Conservation (phyloP, 179 eudicot species). For the Sideroxylon spinosum region DNA sequence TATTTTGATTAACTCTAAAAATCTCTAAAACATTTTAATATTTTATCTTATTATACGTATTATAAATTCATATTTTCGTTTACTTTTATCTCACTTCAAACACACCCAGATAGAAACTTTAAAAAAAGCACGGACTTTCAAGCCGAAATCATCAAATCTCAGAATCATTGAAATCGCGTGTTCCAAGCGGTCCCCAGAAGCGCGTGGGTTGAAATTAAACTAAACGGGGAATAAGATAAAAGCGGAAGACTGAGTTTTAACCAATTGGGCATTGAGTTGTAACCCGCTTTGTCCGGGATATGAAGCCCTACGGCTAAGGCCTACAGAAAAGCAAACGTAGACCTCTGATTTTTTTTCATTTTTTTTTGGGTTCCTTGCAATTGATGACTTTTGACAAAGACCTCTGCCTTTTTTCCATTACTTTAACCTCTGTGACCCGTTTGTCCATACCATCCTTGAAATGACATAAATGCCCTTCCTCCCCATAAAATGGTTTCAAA, state of each 20-base stretch:
- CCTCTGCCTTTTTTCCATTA: constrained; percentile 20
- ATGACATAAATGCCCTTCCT: background rate
- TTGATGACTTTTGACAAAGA: constrained; percentile 28
- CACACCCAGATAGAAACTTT: no score
- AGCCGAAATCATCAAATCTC: no score
- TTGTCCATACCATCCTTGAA: background rate
- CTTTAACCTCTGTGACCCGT: constrained; percentile 24
- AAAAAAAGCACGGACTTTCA: no score
- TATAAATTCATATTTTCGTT: no score
- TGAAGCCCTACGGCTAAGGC: background rate
- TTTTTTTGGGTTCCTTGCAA: constrained; percentile 26
- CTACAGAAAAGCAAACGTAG: background rate
- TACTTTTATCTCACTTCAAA: no score
- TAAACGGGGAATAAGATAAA: background rate
- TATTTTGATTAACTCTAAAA: no score
- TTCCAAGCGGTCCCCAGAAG: background rate
- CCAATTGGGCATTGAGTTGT: constrained; percentile 33
- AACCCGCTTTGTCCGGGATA: constrained; percentile 62
- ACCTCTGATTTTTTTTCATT: background rate
- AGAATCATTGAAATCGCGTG: background rate
- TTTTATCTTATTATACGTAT: no score
- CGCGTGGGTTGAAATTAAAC: background rate
- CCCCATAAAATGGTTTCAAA: no score
- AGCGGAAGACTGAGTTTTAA: background rate
- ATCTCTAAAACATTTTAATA: no score